These are phyloP conservation scores for Domatiomyces globalis DNA, from an alignment of 2,329 filamentous ascomycete genomes.

Conservation along the genomic window DNA sequence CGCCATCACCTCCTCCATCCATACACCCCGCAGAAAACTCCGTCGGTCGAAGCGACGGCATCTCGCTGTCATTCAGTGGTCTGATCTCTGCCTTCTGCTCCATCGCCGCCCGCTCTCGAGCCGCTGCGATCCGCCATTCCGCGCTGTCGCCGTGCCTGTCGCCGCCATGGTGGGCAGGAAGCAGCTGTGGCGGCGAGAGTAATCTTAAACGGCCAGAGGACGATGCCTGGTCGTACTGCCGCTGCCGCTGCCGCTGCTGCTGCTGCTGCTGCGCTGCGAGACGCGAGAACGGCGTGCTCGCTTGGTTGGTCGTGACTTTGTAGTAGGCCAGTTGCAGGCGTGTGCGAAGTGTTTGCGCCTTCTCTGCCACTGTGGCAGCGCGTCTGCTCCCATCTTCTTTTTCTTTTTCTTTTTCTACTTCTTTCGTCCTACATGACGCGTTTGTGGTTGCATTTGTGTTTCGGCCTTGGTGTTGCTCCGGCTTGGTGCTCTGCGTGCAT, in stretches of 20 bases:
- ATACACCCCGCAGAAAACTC: conserved; percentile 11
- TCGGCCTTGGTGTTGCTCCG: conserved; percentile 18
- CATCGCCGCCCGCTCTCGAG: conserved; percentile 13
- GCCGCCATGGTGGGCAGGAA: not conserved
- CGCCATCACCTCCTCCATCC: conserved; percentile 1
- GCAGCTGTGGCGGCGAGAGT: not conserved
- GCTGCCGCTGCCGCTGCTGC: conserved; percentile 6
- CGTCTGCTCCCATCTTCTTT: not conserved
- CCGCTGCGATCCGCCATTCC: conserved; percentile 11
- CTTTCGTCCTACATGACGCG: not conserved
- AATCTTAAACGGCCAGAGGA: not conserved
- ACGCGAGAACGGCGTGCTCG: conserved; percentile 14
- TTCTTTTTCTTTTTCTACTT: conserved; percentile 23
- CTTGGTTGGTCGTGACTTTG: conserved; percentile 19
- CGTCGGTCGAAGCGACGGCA: conserved; percentile 13
- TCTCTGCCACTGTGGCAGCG: conserved; percentile 2
- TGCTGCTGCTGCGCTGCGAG: conserved; percentile 9
- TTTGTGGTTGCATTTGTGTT: not conserved
- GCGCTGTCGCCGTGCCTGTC: not conserved
- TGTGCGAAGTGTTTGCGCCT: conserved; percentile 15
- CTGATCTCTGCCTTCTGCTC: conserved; percentile 7
- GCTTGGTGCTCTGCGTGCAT: conserved; percentile 23
- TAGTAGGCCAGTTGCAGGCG: conserved; percentile 18
- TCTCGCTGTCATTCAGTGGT: conserved; percentile 6
- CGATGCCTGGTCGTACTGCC: conserved; percentile 5